These are phyloP conservation scores for Vigna unguiculata DNA, from an alignment of 306 rosid species.

Conservation along the genomic window DNA sequence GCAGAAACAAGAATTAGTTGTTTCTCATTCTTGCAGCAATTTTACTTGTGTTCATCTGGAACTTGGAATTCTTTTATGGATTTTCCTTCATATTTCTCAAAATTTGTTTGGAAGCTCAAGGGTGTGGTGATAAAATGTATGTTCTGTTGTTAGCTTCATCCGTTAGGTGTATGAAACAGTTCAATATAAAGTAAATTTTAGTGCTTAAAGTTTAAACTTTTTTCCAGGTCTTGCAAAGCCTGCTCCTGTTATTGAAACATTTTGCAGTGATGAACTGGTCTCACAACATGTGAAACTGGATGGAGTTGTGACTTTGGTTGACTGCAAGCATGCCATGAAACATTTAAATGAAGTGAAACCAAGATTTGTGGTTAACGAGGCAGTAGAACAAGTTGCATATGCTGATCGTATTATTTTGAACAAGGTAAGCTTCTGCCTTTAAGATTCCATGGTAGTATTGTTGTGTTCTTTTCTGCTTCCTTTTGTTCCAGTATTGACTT, in stretches of 20 bases:
- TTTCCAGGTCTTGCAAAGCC: constrained; percentile 92
- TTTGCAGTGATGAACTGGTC: constrained; percentile 77
- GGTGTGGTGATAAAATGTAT: constrained; percentile 17
- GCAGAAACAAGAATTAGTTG: too few species aligned
- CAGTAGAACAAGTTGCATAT: constrained; percentile 92
- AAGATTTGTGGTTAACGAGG: constrained; percentile 94
- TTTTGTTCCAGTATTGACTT: constrained; percentile 6
- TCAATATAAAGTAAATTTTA: constrained; percentile 17
- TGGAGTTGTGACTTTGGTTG: constrained; percentile 96
- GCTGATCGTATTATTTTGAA: constrained; percentile 89
- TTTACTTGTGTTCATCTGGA: constrained; percentile 20
- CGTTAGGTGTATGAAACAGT: constrained; percentile 15
- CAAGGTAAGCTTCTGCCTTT: constrained; percentile 64
- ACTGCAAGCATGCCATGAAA: constrained; percentile 82
- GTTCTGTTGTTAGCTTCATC: constrained; percentile 9
- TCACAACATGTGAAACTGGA: constrained; percentile 79
- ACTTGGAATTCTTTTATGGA: not conserved
- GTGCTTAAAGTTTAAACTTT: constrained; percentile 18
- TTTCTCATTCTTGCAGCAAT: too few species aligned
- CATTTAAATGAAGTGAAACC: constrained; percentile 91
- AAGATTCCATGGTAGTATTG: constrained; percentile 27
- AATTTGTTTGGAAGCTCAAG: constrained; percentile 19
- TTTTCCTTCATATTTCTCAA: constrained; percentile 16
- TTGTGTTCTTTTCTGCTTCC: not conserved
- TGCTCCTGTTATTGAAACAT: constrained; percentile 89